Conservation (phyloP, 495 filamentous ascomycete species). For the Penicillium egyptiacum region DNA sequence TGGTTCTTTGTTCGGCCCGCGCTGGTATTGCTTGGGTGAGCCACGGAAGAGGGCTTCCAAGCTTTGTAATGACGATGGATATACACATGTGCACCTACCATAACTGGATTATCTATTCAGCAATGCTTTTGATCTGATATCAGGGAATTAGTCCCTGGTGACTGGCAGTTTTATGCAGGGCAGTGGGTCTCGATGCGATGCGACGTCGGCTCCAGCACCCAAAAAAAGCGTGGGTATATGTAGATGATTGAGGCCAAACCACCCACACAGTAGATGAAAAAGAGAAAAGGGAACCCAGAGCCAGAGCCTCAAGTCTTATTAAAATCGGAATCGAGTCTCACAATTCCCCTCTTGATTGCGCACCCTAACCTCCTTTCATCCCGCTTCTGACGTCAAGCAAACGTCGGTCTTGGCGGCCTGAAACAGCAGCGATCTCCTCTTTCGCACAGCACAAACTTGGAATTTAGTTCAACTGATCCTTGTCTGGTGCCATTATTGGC, state of each 20-base stretch:
- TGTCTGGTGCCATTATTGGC: background rate
- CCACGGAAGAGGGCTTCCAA: background rate
- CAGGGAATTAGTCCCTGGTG: slow-evolving; percentile 1
- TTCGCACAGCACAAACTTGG: slow-evolving; percentile 11
- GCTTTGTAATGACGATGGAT: background rate
- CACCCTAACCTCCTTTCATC: slow-evolving; percentile 17
- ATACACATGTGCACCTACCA: slow-evolving; percentile 1
- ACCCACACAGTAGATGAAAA: background rate
- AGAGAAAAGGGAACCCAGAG: background rate
- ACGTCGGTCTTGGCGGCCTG: slow-evolving; percentile 24
- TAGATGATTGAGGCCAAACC: slow-evolving; percentile 1
- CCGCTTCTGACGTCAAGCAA: slow-evolving; percentile 33
- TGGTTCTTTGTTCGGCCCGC: slow-evolving; percentile 12
- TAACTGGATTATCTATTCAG: background rate
- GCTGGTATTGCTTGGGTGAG: background rate
- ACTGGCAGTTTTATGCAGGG: slow-evolving; percentile 9
- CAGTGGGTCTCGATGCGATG: slow-evolving; percentile 10
- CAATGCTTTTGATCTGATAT: background rate
- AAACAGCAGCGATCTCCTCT: slow-evolving; percentile 24
- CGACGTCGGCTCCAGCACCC: background rate
- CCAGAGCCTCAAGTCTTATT: slow-evolving; percentile 12
- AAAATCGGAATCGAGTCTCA: background rate
- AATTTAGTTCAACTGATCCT: background rate
- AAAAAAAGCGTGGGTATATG: background rate
- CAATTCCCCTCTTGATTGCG: slow-evolving; percentile 3